Base-by-base conservation (phyloP, 352 stramenopile genomes). In the Phytophthora crassamura region DNA sequence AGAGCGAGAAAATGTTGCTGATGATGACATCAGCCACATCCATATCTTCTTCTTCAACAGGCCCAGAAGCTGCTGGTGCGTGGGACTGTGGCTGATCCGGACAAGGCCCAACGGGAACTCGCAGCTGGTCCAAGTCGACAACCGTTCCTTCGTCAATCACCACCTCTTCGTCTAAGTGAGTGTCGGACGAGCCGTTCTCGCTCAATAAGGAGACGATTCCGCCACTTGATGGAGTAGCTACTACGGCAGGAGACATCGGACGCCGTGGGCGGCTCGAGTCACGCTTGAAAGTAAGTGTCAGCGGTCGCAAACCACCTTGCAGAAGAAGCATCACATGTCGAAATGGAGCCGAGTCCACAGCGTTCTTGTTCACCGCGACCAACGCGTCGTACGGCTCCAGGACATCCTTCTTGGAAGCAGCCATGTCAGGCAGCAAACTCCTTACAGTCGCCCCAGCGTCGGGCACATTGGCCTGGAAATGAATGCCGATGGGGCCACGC, bases 1-100 rank as follows among this genome's bases (percentile, higher is more conserved):
- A 91, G 9, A 95, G 71, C 14, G 87, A 92, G 63, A 95, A 95
- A 5, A 95, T 60, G 60, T 88, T 91, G 15, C 84, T 91, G 72
- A 95, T 92, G 59, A 95, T 91, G 25, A 84, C 76, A 64, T 95
- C 87, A 5, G 87, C 85, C 14, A 94, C 67, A 28, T 81, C 81
- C 42, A 80, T 77, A 18, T 87, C 77, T 7, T 82, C 78, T 18
- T 82, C 77, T 14, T 62, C 54, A 2, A 57, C 25, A 20, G 11
- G n/a, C 16, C 20, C 40, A 50, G 16, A 3, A 41, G 12, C 42
- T 42, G 46, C 48, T 22, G 12, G 33, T 38, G 30, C 15, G 32
- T 47, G 15, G 32, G 58, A 39, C 18, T 35, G 28, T 9, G 39
- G 4, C 16, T 45, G 28, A 22, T 20, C 53, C 8, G 22, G 55